Percentiles rank a stretch among this genome's conserved stretches.
These are phyloP conservation scores for Alternaria viburni DNA, from an alignment of 2,329 filamentous ascomycete genomes.

Conservation along the genomic window DNA sequence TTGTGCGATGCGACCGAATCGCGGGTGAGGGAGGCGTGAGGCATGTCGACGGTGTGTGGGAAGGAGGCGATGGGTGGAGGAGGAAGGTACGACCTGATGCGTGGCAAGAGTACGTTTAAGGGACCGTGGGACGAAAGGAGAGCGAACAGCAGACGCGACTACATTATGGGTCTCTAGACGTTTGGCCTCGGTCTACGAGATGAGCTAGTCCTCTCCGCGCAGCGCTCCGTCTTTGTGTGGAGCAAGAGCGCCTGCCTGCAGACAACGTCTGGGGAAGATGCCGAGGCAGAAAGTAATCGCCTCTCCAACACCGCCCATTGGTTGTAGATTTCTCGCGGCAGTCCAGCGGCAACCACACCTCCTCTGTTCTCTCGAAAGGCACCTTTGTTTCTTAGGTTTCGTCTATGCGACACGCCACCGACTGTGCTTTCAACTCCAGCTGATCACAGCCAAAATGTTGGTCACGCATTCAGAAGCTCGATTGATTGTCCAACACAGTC, in stretches of 20 bases:
- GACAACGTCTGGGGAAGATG: conserved; percentile 25
- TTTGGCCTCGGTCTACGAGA: conserved; percentile 25
- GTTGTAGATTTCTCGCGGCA: neutral
- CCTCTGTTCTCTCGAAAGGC: neutral
- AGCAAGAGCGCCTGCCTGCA: conserved; percentile 5
- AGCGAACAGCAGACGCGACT: conserved; percentile 4
- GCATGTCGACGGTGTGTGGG: conserved; percentile 28
- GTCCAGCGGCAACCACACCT: neutral
- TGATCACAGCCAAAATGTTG: neutral
- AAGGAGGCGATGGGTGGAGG: neutral
- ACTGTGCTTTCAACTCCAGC: neutral
- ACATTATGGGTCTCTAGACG: conserved; percentile 10
- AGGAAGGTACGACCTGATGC: neutral
- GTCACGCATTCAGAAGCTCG: neutral
- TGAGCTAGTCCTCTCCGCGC: conserved; percentile 25
- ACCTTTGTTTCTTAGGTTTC: neutral
- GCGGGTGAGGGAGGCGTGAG: conserved; percentile 52
- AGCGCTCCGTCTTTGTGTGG: conserved; percentile 18
- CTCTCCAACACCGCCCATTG: neutral
- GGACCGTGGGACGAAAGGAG: conserved; percentile 2
- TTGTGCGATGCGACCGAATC: conserved; percentile 76
- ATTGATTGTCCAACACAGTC: neutral
- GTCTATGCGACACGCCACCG: neutral
- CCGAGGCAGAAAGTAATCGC: conserved; percentile 23
- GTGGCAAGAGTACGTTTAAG: neutral